A percentile compares a stretch with the other conserved stretches of the same genome.
Conservation (phyloP, 2,329 filamentous ascomycete species). For the Penicillium frequentans region DNA sequence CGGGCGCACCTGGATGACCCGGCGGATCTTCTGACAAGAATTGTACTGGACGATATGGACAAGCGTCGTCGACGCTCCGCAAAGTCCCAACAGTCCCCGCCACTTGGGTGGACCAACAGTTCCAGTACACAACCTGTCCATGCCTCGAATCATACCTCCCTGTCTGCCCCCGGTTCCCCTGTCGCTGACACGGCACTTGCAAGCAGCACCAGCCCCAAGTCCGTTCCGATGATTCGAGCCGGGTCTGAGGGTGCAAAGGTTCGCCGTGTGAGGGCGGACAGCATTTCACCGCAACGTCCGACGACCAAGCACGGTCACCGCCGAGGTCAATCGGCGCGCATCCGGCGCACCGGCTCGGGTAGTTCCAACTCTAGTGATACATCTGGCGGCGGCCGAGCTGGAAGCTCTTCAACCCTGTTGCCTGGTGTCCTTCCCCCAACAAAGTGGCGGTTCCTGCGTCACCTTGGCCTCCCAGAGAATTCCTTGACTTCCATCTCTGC, state of each 20-base stretch:
- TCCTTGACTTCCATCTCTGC: slow-evolving; percentile 77
- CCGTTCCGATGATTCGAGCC: slow-evolving; percentile 51
- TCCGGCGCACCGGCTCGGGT: slow-evolving; percentile 83
- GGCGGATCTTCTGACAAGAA: slow-evolving; percentile 83
- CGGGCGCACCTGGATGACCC: slow-evolving; percentile 86
- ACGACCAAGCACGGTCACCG: slow-evolving; percentile 68
- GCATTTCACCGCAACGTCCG: slow-evolving; percentile 78
- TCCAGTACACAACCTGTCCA: slow-evolving; percentile 61
- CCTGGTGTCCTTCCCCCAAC: slow-evolving; percentile 72
- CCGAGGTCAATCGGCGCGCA: slow-evolving; percentile 68
- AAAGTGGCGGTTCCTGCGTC: slow-evolving; percentile 93
- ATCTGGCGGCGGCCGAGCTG: slow-evolving; percentile 52
- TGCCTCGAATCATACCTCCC: slow-evolving; percentile 66
- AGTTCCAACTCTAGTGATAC: slow-evolving; percentile 80
- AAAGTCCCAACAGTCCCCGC: slow-evolving; percentile 79
- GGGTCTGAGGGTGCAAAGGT: slow-evolving; percentile 55
- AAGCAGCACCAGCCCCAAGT: slow-evolving; percentile 52
- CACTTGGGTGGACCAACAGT: slow-evolving; percentile 62
- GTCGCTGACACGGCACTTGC: slow-evolving; percentile 49
- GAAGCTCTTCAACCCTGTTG: slow-evolving; percentile 77
- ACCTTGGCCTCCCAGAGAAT: slow-evolving; percentile 90
- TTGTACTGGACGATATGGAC: slow-evolving; percentile 95
- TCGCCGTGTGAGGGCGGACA: slow-evolving; percentile 57
- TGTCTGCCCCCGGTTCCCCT: slow-evolving; percentile 68
- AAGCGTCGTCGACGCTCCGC: slow-evolving; percentile 84